These are phyloP conservation scores for Fragosphaeria purpurea DNA, from an alignment of 2,329 filamentous ascomycete genomes.

Conservation along the genomic window DNA sequence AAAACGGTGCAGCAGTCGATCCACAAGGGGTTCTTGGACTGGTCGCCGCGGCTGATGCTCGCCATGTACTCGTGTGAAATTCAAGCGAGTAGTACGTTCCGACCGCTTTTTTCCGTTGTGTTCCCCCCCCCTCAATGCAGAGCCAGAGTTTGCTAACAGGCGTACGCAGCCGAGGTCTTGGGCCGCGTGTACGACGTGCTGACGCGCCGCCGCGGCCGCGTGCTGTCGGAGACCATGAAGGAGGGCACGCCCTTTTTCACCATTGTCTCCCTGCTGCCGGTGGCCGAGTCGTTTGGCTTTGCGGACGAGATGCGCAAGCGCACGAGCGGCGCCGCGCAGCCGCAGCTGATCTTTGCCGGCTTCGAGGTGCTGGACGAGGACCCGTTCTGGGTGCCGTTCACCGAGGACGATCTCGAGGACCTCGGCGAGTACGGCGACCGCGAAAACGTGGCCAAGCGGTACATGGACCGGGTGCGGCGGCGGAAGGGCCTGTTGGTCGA, in stretches of 20 bases:
- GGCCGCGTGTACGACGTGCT: conserved; percentile 95
- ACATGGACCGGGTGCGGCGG: conserved; percentile 80
- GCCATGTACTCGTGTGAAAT: conserved; percentile 99
- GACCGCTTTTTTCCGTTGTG: not conserved
- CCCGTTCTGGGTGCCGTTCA: conserved; percentile 95
- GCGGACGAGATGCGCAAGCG: conserved; percentile 92
- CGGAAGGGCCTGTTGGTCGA: conserved; percentile 83
- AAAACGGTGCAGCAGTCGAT: conserved; percentile 80
- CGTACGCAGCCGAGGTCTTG: conserved; percentile 66
- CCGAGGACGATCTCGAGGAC: conserved; percentile 93
- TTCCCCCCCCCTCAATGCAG: not conserved
- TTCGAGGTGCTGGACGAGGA: conserved; percentile 92
- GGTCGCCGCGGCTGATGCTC: conserved; percentile 87
- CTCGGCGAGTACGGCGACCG: conserved; percentile 84
- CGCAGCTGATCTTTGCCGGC: conserved; percentile 86
- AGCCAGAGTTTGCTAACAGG: not conserved
- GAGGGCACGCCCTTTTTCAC: conserved; percentile 96
- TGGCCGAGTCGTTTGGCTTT: conserved; percentile 93
- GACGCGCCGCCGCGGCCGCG: conserved; percentile 81
- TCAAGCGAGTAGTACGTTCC: conserved; percentile 68
- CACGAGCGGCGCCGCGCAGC: conserved; percentile 80
- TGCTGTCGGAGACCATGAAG: conserved; percentile 84
- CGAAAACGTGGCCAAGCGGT: conserved; percentile 92
- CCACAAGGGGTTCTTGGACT: conserved; percentile 79
- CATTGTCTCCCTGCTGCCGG: conserved; percentile 77